phyloP scores from a whole-genome alignment of 371 early-diverging fungal genomes.

The Vairimorpha apis region DNA sequence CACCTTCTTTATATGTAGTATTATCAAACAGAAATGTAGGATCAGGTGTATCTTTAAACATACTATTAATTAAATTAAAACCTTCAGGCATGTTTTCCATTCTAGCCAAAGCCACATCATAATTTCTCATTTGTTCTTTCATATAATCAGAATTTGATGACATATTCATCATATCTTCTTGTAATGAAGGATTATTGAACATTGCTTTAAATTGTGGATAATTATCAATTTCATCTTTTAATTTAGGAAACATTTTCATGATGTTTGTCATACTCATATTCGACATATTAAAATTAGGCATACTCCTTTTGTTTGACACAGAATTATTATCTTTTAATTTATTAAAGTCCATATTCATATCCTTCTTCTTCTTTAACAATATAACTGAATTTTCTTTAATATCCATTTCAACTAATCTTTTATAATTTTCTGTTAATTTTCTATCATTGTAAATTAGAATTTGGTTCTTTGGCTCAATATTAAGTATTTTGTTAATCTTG shows the following conservation, averaged over 20 bases:
- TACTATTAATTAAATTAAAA: slow-evolving; percentile 60
- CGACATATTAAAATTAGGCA: too few relatives aligned
- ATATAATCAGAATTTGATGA: slow-evolving; percentile 61
- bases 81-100: slow-evolving; percentile 64
- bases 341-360: slow-evolving; percentile 3
- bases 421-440: slow-evolving; percentile 39
- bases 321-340: slow-evolving; percentile 17
- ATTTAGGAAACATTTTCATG: slow-evolving; percentile 57
- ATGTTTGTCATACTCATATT: slow-evolving; percentile 60
- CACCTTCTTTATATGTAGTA: slow-evolving; percentile 46
- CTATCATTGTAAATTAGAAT: slow-evolving; percentile 48
- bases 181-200: slow-evolving; percentile 55
- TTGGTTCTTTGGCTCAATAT: slow-evolving; percentile 26
- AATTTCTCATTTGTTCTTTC: slow-evolving; percentile 62
- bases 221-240: slow-evolving; percentile 53
- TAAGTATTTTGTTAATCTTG: slow-evolving; percentile 41
- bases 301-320: too few relatives aligned
- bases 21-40: slow-evolving; percentile 30
- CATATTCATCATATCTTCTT: slow-evolving; percentile 62
- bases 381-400: slow-evolving; percentile 36
- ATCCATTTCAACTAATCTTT: slow-evolving; percentile 40
- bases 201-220: slow-evolving; percentile 57
- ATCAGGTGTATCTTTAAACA: slow-evolving; percentile 62
- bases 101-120: slow-evolving; percentile 63
- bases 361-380: slow-evolving; percentile 41